Evolutionary conservation across 1,284 basidiomycete genomes (phyloP).

Genomic region (Naganishia sp.): DNA sequence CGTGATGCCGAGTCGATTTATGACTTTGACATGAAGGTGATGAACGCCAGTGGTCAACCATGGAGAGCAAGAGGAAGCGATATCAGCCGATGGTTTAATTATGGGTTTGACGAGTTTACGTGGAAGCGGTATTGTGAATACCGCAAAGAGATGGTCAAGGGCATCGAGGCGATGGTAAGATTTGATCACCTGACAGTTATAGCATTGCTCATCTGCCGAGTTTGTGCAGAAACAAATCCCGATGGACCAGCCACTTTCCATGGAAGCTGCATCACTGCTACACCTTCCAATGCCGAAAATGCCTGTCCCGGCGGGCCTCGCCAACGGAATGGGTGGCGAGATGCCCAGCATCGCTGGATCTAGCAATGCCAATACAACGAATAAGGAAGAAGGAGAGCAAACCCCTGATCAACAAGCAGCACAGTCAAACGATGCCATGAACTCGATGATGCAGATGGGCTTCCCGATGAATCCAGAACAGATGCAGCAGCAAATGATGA

Average conservation of each 20-base stretch:
- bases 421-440: constrained; percentile 12
- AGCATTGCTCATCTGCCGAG: background rate
- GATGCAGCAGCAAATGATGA: constrained; percentile 29
- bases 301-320: constrained; percentile 10
- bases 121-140: constrained; percentile 92
- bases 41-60: constrained; percentile 73
- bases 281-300: constrained; percentile 37
- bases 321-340: background rate
- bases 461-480: constrained; percentile 26
- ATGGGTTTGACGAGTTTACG: constrained; percentile 94
- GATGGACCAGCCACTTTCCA: constrained; percentile 41
- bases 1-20: constrained; percentile 80
- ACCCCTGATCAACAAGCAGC: constrained; percentile 2
- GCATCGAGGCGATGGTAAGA: constrained; percentile 50
- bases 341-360: background rate
- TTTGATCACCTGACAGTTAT: background rate
- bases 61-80: constrained; percentile 93
- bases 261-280: constrained; percentile 44
- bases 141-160: constrained; percentile 74
- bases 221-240: constrained; percentile 42
- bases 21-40: constrained; percentile 78
- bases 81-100: constrained; percentile 98
- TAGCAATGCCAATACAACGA: background rate
- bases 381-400: constrained; percentile 17
- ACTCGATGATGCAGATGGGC: constrained; percentile 27